These are phyloP conservation scores for Podospora conica DNA, from an alignment of 495 filamentous ascomycete genomes.

Conservation along the genomic window DNA sequence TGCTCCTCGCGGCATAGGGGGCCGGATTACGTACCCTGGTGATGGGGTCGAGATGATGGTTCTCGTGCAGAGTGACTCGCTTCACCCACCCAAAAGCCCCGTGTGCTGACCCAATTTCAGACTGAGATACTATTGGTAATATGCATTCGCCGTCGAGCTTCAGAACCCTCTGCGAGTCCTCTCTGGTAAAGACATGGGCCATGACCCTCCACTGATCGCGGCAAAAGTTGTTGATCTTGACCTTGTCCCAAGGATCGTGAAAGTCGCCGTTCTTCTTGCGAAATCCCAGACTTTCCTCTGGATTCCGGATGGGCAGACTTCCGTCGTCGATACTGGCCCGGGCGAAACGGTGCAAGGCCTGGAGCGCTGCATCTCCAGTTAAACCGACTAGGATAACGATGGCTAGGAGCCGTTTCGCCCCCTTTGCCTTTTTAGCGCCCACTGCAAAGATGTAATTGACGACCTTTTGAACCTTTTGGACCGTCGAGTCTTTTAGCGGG, in stretches of 20 bases:
- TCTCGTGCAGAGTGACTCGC: conserved; percentile 1
- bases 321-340: background rate
- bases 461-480: background rate
- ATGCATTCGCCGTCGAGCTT: background rate
- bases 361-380: background rate
- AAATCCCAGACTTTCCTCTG: background rate
- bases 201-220: background rate
- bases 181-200: background rate
- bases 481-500: background rate
- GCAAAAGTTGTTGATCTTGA: background rate
- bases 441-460: background rate
- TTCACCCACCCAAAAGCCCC: conserved; percentile 7
- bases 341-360: background rate
- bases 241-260: background rate
- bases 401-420: conserved; percentile 8
- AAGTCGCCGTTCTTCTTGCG: background rate
- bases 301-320: background rate
- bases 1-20: background rate
- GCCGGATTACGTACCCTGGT: background rate
- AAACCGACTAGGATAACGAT: background rate
- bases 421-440: background rate
- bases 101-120: background rate
- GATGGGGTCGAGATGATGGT: background rate
- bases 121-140: background rate
- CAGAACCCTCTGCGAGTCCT: background rate